Evolutionary conservation across 306 rosid species (phyloP), one percentile per base, ranked within the genome.

Genomic region (Arachis stenosperma): DNA sequence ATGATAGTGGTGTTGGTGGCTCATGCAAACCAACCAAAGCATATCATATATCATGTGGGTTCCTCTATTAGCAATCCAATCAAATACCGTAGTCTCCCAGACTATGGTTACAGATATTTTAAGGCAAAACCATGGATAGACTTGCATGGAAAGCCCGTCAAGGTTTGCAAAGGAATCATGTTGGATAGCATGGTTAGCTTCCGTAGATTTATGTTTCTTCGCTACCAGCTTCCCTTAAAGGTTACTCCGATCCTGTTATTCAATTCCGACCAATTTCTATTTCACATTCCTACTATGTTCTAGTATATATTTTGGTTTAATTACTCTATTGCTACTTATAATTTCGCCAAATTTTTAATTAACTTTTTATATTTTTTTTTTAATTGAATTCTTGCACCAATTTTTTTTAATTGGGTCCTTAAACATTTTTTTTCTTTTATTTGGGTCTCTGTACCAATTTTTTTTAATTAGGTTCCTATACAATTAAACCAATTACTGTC

Each of bases 11-110:
- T 85, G 0, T 85, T 83, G 90, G 69, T 72, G 29, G 87, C 79
- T 61, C 90, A 84, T 46, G 87, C 87, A 46, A 68, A 87, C 43
- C 73, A 83, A 53, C 79, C 42, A 72, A 48, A 75, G 42, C 54
- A 75, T 66, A 52, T 29, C 36, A 87, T 91, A 39, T 89, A 91
- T 33, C 97, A 91, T 5, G 86, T 91, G n/a, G 89, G 92, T 8
- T 89, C 97, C 44, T 91, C 96, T 0, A 64, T 71, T 43, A 80
- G 77, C 73, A 91, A 89, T 51, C 88, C 92, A 0, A 0, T 83
- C 3, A 83, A 5, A 69, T 2, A 87, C 73, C 3, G 3, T 0
- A 50, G 65, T 50, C 75, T 92, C 13, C 77, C 54, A 9, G 89
- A 85, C 0, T 83, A 8, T 6, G 7, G 39, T 1, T 66, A 52